Percentiles rank a stretch among this genome's conserved stretches.
Conservation (phyloP, 257 asterid genomes). For the Parsonsia alboflavescens region DNA sequence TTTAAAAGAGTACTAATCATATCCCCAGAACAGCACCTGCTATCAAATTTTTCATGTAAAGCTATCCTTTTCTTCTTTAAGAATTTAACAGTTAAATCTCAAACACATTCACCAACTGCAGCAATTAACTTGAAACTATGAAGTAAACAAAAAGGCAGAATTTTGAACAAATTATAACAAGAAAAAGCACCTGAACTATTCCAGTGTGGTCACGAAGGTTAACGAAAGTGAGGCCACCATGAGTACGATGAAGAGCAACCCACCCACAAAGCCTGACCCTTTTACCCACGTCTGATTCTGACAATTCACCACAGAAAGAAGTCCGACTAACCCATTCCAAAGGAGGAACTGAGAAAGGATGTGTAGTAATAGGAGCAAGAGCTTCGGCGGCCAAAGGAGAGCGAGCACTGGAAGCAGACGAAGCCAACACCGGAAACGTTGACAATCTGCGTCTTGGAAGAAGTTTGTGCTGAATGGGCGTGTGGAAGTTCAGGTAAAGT, state of each 20-base stretch:
- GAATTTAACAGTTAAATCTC: neutral
- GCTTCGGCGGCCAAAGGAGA: constrained; percentile 32
- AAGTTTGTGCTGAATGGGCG: constrained; percentile 18
- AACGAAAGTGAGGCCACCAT: constrained; percentile 85
- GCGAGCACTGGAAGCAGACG: constrained; percentile 8
- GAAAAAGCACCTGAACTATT: constrained; percentile 60
- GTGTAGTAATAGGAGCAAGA: constrained; percentile 32
- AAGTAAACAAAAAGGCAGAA: neutral
- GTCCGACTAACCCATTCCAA: constrained; percentile 83
- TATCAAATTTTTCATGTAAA: neutral
- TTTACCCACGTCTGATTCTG: constrained; percentile 62
- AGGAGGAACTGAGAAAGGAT: constrained; percentile 24
- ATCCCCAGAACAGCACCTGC: neutral
- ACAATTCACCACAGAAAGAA: constrained; percentile 70
- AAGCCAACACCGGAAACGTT: constrained; percentile 23
- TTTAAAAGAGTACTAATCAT: neutral
- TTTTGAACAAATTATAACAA: neutral
- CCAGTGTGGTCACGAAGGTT: constrained; percentile 92
- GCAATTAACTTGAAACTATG: neutral
- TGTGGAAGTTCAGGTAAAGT: constrained; percentile 23
- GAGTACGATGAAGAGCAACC: constrained; percentile 98
- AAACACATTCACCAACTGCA: neutral
- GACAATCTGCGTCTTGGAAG: constrained; percentile 36
- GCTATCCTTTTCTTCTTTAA: neutral
- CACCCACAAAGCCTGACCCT: constrained; percentile 94